Percentiles rank a stretch among this genome's conserved stretches.
These are phyloP conservation scores for Paspalum notatum DNA, from an alignment of 176 grass and related monocot genomes.

Conservation along the genomic window DNA sequence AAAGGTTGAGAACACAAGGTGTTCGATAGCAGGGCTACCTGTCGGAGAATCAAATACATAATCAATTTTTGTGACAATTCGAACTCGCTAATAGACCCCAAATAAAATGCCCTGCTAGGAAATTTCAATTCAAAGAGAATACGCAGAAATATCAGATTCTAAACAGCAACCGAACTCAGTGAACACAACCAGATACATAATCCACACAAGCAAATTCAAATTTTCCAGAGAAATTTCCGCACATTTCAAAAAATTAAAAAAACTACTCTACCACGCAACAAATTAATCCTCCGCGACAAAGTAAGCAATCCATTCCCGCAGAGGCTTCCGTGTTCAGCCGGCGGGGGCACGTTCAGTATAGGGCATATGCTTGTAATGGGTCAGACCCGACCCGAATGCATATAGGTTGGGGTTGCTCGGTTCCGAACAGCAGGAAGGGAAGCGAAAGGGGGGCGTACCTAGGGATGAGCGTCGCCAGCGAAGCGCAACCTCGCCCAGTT, in stretches of 20 bases:
- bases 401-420: background rate
- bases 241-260: background rate
- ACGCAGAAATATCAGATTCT: background rate
- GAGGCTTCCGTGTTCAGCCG: background rate
- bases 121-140: background rate
- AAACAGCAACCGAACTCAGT: background rate
- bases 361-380: too few species aligned
- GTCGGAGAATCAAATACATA: conserved; percentile 26
- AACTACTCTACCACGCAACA: background rate
- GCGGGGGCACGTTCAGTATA: background rate
- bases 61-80: conserved; percentile 21
- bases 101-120: background rate
- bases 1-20: conserved; percentile 48
- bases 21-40: conserved; percentile 18
- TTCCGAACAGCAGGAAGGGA: background rate
- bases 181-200: background rate
- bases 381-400: too few species aligned
- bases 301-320: background rate
- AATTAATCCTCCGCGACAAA: background rate
- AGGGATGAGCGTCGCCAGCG: background rate
- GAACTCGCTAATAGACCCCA: conserved; percentile 6
- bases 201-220: background rate
- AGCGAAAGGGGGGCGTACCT: background rate
- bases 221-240: background rate
- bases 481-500: background rate